A percentile compares a stretch with the other conserved stretches of the same genome.
These are phyloP conservation scores for Lichenothelia convexa DNA, from an alignment of 495 filamentous ascomycete species.

Conservation along the genomic window DNA sequence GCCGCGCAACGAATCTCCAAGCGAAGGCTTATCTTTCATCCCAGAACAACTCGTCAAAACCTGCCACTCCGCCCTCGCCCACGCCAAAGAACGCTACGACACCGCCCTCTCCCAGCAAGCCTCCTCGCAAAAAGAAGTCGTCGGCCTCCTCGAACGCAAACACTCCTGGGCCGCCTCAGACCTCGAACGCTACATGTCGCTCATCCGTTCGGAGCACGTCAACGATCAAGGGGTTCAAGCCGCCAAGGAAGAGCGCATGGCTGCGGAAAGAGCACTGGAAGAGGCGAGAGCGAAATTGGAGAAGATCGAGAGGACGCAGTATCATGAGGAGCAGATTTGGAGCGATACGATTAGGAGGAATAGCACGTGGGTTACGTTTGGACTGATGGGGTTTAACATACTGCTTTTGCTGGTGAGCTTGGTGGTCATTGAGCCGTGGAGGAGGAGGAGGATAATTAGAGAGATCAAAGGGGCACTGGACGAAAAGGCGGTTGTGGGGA, in stretches of 20 bases:
- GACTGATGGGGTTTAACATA: conserved; percentile 91
- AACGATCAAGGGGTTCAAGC: conserved; percentile 77
- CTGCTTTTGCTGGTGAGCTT: conserved; percentile 76
- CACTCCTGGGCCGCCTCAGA: conserved; percentile 75
- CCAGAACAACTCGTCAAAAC: conserved; percentile 43
- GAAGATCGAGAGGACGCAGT: conserved; percentile 65
- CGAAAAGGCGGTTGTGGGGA: conserved; percentile 34
- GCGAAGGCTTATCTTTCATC: not conserved
- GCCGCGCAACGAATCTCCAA: too few species aligned
- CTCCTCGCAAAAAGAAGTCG: conserved; percentile 85
- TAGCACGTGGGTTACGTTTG: conserved; percentile 96
- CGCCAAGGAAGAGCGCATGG: conserved; percentile 50
- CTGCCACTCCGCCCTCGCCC: conserved; percentile 45
- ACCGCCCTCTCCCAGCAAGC: conserved; percentile 60
- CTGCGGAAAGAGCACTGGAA: conserved; percentile 59
- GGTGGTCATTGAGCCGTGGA: conserved; percentile 89
- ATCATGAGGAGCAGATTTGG: conserved; percentile 99
- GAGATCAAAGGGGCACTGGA: conserved; percentile 72
- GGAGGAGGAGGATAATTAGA: conserved; percentile 55
- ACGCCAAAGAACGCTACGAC: conserved; percentile 58
- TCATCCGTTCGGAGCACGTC: conserved; percentile 83
- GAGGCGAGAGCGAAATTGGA: conserved; percentile 54
- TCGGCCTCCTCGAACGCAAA: conserved; percentile 80
- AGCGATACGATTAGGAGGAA: conserved; percentile 91
- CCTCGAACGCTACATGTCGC: conserved; percentile 81